A percentile compares a stretch with the other conserved stretches of the same genome.
These are phyloP conservation scores for Globisporangium parvum DNA, from an alignment of 352 stramenopile species.

Conservation along the genomic window DNA sequence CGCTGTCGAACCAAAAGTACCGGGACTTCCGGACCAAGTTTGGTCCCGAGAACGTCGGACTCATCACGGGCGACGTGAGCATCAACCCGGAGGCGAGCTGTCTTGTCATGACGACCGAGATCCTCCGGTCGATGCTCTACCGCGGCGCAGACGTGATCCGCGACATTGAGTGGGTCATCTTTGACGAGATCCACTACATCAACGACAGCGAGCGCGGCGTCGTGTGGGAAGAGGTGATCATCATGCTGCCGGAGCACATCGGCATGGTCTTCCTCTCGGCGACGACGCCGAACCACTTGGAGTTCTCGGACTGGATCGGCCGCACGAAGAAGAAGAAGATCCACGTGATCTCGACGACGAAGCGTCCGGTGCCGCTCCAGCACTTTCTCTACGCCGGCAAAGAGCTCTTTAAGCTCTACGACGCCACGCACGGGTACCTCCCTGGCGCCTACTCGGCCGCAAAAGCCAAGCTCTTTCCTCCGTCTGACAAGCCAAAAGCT, in stretches of 20 bases:
- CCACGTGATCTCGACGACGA: slow-evolving; percentile 96
- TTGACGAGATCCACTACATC: slow-evolving; percentile 98
- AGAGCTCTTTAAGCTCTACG: slow-evolving; percentile 88
- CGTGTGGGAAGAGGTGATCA: slow-evolving; percentile 98
- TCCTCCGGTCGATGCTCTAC: slow-evolving; percentile 95
- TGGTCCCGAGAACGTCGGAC: slow-evolving; percentile 90
- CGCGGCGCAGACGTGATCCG: slow-evolving; percentile 94
- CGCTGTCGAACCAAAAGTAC: slow-evolving; percentile 98
- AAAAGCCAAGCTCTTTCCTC: slow-evolving; percentile 61
- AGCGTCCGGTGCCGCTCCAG: slow-evolving; percentile 95
- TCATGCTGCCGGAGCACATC: slow-evolving; percentile 96
- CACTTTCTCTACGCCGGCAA: slow-evolving; percentile 95
- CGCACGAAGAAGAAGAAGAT: slow-evolving; percentile 94
- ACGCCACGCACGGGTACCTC: slow-evolving; percentile 47
- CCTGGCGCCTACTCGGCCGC: slow-evolving; percentile 46
- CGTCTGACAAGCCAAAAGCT: slow-evolving; percentile 44
- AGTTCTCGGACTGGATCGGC: slow-evolving; percentile 99
- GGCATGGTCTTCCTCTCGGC: slow-evolving; percentile 98
- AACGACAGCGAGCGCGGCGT: slow-evolving; percentile 97
- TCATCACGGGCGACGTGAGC: slow-evolving; percentile 97
- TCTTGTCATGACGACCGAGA: slow-evolving; percentile 98
- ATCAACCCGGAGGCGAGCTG: slow-evolving; percentile 95
- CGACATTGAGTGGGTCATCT: slow-evolving; percentile 98
- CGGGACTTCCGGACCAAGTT: slow-evolving; percentile 94
- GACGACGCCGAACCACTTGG: slow-evolving; percentile 97